Conservation (phyloP, 75 land plant genomes). For the Selaginella tamariscina region DNA sequence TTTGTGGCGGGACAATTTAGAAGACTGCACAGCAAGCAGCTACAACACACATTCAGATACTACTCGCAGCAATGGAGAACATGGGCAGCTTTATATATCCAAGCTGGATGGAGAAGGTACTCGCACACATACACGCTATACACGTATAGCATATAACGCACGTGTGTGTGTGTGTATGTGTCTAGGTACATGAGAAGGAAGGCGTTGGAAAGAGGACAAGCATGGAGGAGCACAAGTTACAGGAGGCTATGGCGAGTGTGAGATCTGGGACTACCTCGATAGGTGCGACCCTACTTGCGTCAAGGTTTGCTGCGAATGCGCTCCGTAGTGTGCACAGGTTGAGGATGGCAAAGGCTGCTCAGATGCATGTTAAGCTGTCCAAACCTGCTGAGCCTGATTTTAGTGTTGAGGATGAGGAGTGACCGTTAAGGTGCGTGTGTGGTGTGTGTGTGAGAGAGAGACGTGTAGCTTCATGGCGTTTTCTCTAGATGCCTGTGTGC, state of each 20-base stretch:
- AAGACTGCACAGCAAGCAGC: constrained; percentile 64
- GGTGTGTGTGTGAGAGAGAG: too few relatives aligned
- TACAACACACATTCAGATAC: constrained; percentile 74
- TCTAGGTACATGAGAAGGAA: too few relatives aligned
- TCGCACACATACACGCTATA: too few relatives aligned
- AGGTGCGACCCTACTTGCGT: constrained; percentile 19
- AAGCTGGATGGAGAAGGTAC: constrained; percentile 63
- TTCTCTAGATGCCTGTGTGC: too few relatives aligned
- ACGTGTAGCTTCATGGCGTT: too few relatives aligned
- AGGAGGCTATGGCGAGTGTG: not conserved
- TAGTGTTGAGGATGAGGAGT: constrained; percentile 34
- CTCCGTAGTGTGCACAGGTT: constrained; percentile 21
- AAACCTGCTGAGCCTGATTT: constrained; percentile 73
- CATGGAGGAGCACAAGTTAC: not conserved
- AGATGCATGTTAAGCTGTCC: constrained; percentile 18
- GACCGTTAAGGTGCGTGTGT: too few relatives aligned
- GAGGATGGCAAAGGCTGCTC: constrained; percentile 5
- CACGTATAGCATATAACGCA: too few relatives aligned
- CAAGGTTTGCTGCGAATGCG: constrained; percentile 26
- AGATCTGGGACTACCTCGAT: not conserved
- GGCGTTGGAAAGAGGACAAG: not conserved
- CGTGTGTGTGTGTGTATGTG: too few relatives aligned
- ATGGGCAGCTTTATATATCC: constrained; percentile 70
- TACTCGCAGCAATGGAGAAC: constrained; percentile 83
- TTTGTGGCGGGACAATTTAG: constrained; percentile 79